A percentile compares a stretch with the other conserved stretches of the same genome.
These are phyloP conservation scores for Kluyveromyces lactis DNA, from an alignment of 805 yeast genomes.

Conservation along the genomic window DNA sequence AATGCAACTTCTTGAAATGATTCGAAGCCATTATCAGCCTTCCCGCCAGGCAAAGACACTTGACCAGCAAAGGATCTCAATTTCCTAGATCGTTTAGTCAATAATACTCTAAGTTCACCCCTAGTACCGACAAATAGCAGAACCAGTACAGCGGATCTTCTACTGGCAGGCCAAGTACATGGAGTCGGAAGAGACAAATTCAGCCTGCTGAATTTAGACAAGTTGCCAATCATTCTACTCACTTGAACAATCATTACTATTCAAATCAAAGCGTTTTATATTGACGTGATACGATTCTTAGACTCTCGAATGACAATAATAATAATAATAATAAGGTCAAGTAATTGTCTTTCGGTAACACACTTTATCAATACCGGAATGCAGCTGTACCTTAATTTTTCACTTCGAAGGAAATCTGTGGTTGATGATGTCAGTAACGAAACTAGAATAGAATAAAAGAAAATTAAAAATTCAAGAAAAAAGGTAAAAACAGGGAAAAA, in stretches of 20 bases:
- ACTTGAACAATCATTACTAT: conserved; percentile 14
- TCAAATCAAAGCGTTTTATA: too few relatives aligned
- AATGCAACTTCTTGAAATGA: conserved; percentile 66
- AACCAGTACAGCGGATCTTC: conserved; percentile 76
- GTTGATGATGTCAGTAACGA: too few relatives aligned
- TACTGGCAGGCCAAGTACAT: conserved; percentile 62
- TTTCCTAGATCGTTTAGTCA: conserved; percentile 68
- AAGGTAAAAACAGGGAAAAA: background rate
- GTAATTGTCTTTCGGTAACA: too few relatives aligned
- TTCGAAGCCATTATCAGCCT: conserved; percentile 64
- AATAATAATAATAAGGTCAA: too few relatives aligned
- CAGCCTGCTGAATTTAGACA: conserved; percentile 12
- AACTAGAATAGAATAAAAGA: background rate
- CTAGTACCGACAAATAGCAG: conserved; percentile 61
- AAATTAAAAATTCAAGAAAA: background rate
- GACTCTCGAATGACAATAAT: too few relatives aligned
- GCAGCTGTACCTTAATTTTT: too few relatives aligned
- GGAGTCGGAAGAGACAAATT: conserved; percentile 16
- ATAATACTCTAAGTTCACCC: conserved; percentile 69
- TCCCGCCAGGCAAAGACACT: conserved; percentile 90
- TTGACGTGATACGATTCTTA: too few relatives aligned
- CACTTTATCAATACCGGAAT: too few relatives aligned
- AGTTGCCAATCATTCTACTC: conserved; percentile 13
- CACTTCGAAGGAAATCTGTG: too few relatives aligned
- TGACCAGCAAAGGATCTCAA: conserved; percentile 79